Evolutionary conservation across 179 eudicot genomes (phyloP).

Genomic region (Dionaea muscipula): DNA sequence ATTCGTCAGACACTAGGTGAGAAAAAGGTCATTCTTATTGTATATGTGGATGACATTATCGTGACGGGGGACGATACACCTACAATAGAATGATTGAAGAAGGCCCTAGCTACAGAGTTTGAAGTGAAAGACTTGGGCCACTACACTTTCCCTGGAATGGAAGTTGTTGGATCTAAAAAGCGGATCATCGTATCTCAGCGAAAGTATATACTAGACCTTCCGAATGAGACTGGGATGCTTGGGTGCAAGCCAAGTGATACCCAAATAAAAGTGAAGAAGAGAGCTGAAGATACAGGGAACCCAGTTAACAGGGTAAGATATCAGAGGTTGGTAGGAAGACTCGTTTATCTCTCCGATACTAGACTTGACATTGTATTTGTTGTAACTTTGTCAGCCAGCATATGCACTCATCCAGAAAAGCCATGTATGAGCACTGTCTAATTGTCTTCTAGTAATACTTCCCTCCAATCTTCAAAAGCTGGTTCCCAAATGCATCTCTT

Average conservation of each 20-base stretch:
- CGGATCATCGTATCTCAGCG: neutral
- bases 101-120: too few species aligned
- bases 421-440: too few species aligned
- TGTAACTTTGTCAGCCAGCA: neutral
- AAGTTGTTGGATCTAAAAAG: neutral
- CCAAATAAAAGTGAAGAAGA: neutral
- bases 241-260: neutral
- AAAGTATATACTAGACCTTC: neutral
- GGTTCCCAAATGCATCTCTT: too few species aligned
- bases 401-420: neutral
- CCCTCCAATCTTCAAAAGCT: too few species aligned
- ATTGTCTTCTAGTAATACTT: too few species aligned
- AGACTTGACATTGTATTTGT: conserved; percentile 1
- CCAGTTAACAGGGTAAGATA: neutral
- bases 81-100: too few species aligned
- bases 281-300: neutral
- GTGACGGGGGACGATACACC: too few species aligned
- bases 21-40: too few species aligned
- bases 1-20: too few species aligned
- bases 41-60: too few species aligned
- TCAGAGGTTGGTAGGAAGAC: too few species aligned
- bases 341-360: neutral
- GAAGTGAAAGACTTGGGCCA: neutral
- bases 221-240: neutral
- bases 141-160: neutral